These are phyloP conservation scores for Mucor indicus DNA, from an alignment of 371 early-diverging fungal species.

Conservation along the genomic window DNA sequence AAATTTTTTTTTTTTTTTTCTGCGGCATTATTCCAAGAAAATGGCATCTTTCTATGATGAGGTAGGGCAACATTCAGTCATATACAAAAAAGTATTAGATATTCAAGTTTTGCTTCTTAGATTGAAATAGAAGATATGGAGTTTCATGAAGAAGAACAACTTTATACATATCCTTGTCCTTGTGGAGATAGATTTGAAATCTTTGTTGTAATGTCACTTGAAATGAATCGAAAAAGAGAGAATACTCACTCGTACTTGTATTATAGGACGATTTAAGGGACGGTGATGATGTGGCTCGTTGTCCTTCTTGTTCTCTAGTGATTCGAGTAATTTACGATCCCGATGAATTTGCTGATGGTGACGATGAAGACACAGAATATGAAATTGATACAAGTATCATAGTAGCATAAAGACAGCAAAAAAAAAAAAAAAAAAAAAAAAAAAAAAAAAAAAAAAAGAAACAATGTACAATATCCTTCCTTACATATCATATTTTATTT, in stretches of 20 bases:
- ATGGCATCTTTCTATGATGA: conserved; percentile 36
- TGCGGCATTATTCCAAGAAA: neutral
- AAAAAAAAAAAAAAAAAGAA: too few species aligned
- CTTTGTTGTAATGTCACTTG: conserved; percentile 57
- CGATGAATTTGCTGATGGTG: conserved; percentile 57
- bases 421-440: too few species aligned
- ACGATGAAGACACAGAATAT: conserved; percentile 33
- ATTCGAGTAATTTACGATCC: conserved; percentile 86
- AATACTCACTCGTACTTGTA: too few species aligned
- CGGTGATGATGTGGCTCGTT: conserved; percentile 94
- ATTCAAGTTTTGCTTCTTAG: conserved; percentile 11
- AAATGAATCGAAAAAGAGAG: too few species aligned
- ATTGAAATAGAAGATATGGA: conserved; percentile 97
- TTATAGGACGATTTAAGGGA: conserved; percentile 79
- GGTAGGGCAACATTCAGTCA: conserved; percentile 10
- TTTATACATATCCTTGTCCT: conserved; percentile 98
- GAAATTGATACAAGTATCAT: conserved; percentile 31
- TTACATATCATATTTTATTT: neutral
- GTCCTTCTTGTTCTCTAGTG: conserved; percentile 96
- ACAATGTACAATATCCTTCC: too few species aligned
- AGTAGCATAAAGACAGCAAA: conserved; percentile 14
- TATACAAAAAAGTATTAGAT: neutral
- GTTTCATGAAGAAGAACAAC: conserved; percentile 80
- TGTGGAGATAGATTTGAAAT: conserved; percentile 99
- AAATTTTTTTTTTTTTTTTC: neutral